A percentile compares a stretch with the other conserved stretches of the same genome.
These are phyloP conservation scores for Opeltia flavorubescens DNA, from an alignment of 495 filamentous ascomycete genomes.

Conservation along the genomic window DNA sequence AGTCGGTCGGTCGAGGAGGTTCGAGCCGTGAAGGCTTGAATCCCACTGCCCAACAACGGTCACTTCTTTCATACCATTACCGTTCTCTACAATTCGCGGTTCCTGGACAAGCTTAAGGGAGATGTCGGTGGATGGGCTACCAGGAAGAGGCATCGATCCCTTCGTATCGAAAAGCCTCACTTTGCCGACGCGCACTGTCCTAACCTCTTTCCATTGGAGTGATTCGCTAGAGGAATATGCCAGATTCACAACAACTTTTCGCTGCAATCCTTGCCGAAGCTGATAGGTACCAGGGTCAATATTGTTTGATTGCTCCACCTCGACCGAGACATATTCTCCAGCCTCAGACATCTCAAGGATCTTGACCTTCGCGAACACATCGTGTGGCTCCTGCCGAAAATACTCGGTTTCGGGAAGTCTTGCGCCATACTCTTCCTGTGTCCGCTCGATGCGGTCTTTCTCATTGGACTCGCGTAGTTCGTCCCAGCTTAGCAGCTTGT, in stretches of 20 bases:
- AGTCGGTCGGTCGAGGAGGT: slow-evolving; percentile 78
- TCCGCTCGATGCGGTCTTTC: slow-evolving; percentile 24
- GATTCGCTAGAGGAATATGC: slow-evolving; percentile 80
- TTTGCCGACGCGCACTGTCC: slow-evolving; percentile 57
- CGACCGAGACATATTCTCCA: slow-evolving; percentile 82
- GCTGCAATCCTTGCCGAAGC: slow-evolving; percentile 87
- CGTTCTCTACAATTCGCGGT: slow-evolving; percentile 63
- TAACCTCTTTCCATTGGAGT: slow-evolving; percentile 73
- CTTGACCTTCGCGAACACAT: slow-evolving; percentile 76
- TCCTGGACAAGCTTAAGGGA: slow-evolving; percentile 59
- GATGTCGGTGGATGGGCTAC: slow-evolving; percentile 56
- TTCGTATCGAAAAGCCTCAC: slow-evolving; percentile 71
- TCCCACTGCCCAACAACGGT: slow-evolving; percentile 88
- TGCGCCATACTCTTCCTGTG: slow-evolving; percentile 47
- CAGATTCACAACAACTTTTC: slow-evolving; percentile 71
- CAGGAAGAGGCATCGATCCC: slow-evolving; percentile 70
- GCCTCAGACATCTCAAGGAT: slow-evolving; percentile 82
- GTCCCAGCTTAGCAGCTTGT: slow-evolving; percentile 97
- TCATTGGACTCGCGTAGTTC: slow-evolving; percentile 70
- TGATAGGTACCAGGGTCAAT: slow-evolving; percentile 82
- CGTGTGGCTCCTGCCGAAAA: slow-evolving; percentile 83
- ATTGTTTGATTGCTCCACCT: slow-evolving; percentile 72
- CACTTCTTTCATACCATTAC: slow-evolving; percentile 82
- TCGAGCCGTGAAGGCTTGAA: slow-evolving; percentile 79
- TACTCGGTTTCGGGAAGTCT: slow-evolving; percentile 84